Evolutionary conservation across 2,329 filamentous ascomycete species (phyloP), one percentile per base, ranked within the genome.

Genomic region (Xylaria digitata): DNA sequence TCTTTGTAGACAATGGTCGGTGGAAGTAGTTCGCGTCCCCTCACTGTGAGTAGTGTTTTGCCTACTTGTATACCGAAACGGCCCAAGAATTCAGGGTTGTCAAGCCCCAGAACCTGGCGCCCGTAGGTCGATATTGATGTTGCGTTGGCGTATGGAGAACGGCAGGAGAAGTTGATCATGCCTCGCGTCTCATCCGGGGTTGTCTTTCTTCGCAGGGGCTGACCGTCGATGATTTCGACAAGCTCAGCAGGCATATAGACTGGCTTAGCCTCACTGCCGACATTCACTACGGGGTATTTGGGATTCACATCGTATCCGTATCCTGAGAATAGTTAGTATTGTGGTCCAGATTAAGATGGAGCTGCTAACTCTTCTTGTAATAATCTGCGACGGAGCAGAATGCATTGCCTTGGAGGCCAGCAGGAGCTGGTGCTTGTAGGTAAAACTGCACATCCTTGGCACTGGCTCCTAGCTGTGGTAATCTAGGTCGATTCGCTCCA

Each of bases 141-240:
- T 0, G 89, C 91, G 70, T 95, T 96, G 6, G 84, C 80, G 1
- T 83, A 83, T 0, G 92, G 92, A 0, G 80, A 80, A 3, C 90
- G 86, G 63, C 90, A 92, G 1, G 93, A 90, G 75, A 93, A 92
- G 0, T 80, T 80, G 52, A 95, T 88, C 92, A 96, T 94, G 0
- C 80, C 74, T 0, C 85, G 82, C 0, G 90, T 92, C 74, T 95
- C 90, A 0, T 82, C 77, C 0, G 84, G 81, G 0, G 77, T 83
- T 17, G 94, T 81, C 72, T 89, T 88, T 3, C 85, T 80, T 45
- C 85, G 87, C 23, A 89, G 83, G 0, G 85, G 78, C 74, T 96
- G 92, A 0, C 91, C 91, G 0, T 86, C 83, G 8, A 88, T 75
- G 2, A 96, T 84, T 3, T 81, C 77, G 68, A 91, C 89, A 6